Evolutionary conservation across 495 filamentous ascomycete genomes (phyloP).

Genomic region (Podospora didyma): DNA sequence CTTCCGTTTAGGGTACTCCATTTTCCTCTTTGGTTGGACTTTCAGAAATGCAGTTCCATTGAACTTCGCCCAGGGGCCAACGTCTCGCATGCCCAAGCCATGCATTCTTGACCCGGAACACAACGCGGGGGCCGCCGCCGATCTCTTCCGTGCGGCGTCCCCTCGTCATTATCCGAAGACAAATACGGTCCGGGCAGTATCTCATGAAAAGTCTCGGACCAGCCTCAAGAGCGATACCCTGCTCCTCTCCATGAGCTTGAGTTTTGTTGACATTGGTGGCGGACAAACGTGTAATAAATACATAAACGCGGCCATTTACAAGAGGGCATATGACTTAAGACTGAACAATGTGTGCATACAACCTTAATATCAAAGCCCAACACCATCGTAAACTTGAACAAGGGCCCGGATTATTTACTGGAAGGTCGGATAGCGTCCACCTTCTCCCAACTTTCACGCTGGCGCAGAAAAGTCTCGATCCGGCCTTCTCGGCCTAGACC

Average conservation of each 20-base stretch:
- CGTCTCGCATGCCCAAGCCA: neutral
- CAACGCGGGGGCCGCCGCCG: neutral
- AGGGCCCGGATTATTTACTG: too few species aligned
- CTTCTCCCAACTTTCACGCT: conserved; percentile 50
- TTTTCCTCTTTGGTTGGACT: too few species aligned
- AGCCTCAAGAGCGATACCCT: conserved; percentile 4
- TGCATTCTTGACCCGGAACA: too few species aligned
- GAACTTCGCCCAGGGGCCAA: too few species aligned
- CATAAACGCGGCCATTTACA: neutral
- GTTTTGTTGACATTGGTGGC: neutral
- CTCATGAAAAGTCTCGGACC: neutral
- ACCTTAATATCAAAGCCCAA: neutral
- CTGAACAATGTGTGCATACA: too few species aligned
- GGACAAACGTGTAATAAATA: neutral
- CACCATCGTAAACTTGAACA: neutral
- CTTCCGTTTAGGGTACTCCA: too few species aligned
- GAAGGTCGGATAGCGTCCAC: conserved; percentile 6
- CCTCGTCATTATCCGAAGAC: too few species aligned
- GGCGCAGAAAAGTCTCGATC: conserved; percentile 67
- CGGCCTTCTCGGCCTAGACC: conserved; percentile 55
- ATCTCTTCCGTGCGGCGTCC: neutral
- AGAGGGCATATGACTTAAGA: neutral
- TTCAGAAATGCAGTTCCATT: too few species aligned
- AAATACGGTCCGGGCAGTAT: too few species aligned
- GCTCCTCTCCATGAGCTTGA: conserved; percentile 3